Conservation (phyloP, 2,329 filamentous ascomycete species). For the Penicillium sp. region DNA sequence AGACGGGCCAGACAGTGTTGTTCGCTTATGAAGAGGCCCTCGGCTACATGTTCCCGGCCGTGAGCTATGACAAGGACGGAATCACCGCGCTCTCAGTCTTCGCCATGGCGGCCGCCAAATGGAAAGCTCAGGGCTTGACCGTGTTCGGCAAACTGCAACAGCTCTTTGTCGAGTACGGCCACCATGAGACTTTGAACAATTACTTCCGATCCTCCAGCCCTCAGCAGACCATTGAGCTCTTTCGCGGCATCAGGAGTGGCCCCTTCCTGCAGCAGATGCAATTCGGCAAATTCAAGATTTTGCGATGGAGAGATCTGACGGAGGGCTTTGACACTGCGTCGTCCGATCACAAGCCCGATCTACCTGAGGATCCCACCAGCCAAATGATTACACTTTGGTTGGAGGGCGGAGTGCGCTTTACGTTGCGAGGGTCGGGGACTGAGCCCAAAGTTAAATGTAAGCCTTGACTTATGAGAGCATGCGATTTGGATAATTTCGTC, state of each 20-base stretch:
- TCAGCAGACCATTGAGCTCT: conserved; percentile 48
- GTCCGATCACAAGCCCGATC: conserved; percentile 45
- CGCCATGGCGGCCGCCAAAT: conserved; percentile 49
- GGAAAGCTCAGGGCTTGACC: conserved; percentile 48
- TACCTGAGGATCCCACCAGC: conserved; percentile 52
- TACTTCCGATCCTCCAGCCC: conserved; percentile 57
- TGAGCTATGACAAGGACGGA: conserved; percentile 61
- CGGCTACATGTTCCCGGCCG: conserved; percentile 59
- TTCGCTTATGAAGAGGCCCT: conserved; percentile 62
- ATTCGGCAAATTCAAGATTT: conserved; percentile 49
- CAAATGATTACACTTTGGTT: conserved; percentile 61
- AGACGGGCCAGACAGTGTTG: conserved; percentile 45
- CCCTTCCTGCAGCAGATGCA: conserved; percentile 38
- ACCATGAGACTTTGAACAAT: conserved; percentile 58
- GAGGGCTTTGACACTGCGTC: conserved; percentile 54
- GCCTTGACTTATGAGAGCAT: conserved; percentile 10
- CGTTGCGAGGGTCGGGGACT: conserved; percentile 56
- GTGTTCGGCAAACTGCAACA: conserved; percentile 52
- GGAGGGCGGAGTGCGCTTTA: conserved; percentile 51
- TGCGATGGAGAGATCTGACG: conserved; percentile 58
- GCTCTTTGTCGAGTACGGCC: conserved; percentile 53
- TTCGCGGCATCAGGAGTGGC: conserved; percentile 48
- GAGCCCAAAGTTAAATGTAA: conserved; percentile 61
- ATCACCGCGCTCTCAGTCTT: conserved; percentile 57
- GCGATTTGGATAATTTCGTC: conserved; percentile 1